Evolutionary conservation across 2,329 filamentous ascomycete species (phyloP).

Genomic region (Shiraia sp.): DNA sequence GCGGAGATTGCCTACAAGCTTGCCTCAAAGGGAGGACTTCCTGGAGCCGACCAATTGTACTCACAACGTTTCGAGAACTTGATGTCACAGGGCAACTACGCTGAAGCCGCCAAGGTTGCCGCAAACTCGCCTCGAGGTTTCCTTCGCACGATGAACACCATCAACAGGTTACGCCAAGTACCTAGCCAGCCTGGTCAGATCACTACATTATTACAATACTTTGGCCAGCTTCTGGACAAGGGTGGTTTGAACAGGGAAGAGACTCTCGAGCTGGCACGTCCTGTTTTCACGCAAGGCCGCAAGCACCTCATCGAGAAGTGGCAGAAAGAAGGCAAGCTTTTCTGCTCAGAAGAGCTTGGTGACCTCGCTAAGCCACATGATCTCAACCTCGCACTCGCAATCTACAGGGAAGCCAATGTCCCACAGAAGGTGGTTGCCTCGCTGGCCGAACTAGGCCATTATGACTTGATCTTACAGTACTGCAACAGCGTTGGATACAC

Average conservation of each 20-base stretch:
- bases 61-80: constrained; percentile 90
- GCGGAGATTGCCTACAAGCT: constrained; percentile 93
- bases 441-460: constrained; percentile 93
- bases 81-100: constrained; percentile 76
- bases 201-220: constrained; percentile 95
- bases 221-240: constrained; percentile 96
- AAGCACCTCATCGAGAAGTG: constrained; percentile 98
- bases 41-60: constrained; percentile 92
- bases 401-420: constrained; percentile 89
- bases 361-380: constrained; percentile 92
- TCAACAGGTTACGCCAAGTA: constrained; percentile 90
- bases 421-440: constrained; percentile 94
- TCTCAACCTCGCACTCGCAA: constrained; percentile 79
- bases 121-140: constrained; percentile 97
- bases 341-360: constrained; percentile 94
- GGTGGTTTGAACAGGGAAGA: constrained; percentile 90
- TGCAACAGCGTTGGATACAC: constrained; percentile 82
- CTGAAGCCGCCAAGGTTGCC: constrained; percentile 91
- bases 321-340: constrained; percentile 93
- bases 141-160: constrained; percentile 89
- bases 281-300: constrained; percentile 88
- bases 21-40: constrained; percentile 88
- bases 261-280: constrained; percentile 88
- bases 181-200: constrained; percentile 82
- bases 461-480: constrained; percentile 95